Evolutionary conservation across 2,329 filamentous ascomycete species (phyloP).

Genomic region (Aureobasidium zeae): DNA sequence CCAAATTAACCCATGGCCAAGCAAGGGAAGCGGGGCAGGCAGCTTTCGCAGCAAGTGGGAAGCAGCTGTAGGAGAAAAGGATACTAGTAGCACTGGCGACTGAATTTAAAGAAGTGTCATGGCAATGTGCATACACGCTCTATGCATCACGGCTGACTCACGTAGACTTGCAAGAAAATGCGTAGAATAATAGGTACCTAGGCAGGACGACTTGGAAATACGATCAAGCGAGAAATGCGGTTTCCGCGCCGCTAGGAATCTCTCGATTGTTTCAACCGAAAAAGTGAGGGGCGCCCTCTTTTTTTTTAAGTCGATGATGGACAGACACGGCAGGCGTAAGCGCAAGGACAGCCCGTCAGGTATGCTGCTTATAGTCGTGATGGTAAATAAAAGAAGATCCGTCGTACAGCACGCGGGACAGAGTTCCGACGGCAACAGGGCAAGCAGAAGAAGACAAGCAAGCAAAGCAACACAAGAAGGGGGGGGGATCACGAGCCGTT

Average conservation of each 20-base stretch:
- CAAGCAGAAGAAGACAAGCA: conserved; percentile 13
- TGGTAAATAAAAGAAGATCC: conserved; percentile 3
- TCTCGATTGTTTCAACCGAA: conserved; percentile 10
- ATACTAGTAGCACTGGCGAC: no score
- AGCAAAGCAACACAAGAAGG: conserved; percentile 7
- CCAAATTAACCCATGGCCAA: conserved; percentile 8
- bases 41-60: no score
- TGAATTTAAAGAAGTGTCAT: no score
- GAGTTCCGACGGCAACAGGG: conserved; percentile 14
- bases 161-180: no score
- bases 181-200: no score
- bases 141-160: no score
- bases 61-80: no score
- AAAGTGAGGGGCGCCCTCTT: conserved; percentile 12
- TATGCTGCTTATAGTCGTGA: conserved; percentile 11
- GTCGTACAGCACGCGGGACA: conserved; percentile 14
- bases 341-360: conserved; percentile 11
- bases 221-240: not conserved
- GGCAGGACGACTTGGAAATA: no score
- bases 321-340: conserved; percentile 13
- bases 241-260: conserved; percentile 1
- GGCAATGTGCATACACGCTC: no score
- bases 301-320: no score
- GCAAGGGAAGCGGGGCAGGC: conserved; percentile 14
- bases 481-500: conserved; percentile 8